These are phyloP conservation scores for Penicillium verrucosum DNA, from an alignment of 2,329 filamentous ascomycete species.

Conservation along the genomic window DNA sequence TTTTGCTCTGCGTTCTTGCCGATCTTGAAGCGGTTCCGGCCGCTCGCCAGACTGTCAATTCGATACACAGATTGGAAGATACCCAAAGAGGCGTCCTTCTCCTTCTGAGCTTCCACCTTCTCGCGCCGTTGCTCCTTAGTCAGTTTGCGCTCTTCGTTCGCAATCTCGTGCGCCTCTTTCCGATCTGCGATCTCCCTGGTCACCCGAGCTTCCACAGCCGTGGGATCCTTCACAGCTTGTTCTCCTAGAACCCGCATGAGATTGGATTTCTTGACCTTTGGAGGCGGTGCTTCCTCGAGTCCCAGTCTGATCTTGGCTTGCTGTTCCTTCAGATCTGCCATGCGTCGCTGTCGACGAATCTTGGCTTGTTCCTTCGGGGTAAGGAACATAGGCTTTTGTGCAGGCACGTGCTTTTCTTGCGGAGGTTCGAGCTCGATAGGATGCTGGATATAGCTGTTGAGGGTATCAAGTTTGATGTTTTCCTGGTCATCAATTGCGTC, in stretches of 20 bases:
- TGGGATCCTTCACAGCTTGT: constrained; percentile 90
- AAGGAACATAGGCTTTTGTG: constrained; percentile 85
- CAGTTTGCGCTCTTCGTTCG: constrained; percentile 81
- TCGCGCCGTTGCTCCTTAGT: constrained; percentile 83
- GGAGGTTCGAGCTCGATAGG: constrained; percentile 87
- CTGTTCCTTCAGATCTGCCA: constrained; percentile 90
- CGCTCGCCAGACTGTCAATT: constrained; percentile 83
- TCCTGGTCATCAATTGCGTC: constrained; percentile 62
- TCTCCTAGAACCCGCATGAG: constrained; percentile 96
- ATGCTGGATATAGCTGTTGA: constrained; percentile 89
- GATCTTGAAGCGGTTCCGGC: constrained; percentile 90
- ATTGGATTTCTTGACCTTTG: constrained; percentile 96
- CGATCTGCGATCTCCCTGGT: constrained; percentile 90
- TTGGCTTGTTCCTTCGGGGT: constrained; percentile 90
- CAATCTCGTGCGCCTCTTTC: constrained; percentile 69
- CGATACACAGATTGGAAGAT: constrained; percentile 85
- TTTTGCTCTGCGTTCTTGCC: constrained; percentile 88
- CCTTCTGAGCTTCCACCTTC: constrained; percentile 78
- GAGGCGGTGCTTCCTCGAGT: constrained; percentile 81
- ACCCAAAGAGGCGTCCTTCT: constrained; percentile 81
- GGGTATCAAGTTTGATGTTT: constrained; percentile 68
- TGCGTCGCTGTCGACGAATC: constrained; percentile 80
- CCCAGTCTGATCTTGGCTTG: constrained; percentile 94
- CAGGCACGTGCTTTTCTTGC: constrained; percentile 76
- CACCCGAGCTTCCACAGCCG: constrained; percentile 90